A percentile compares a stretch with the other conserved stretches of the same genome.
These are phyloP conservation scores for Calophaca sinica DNA, from an alignment of 306 rosid genomes.

Conservation along the genomic window DNA sequence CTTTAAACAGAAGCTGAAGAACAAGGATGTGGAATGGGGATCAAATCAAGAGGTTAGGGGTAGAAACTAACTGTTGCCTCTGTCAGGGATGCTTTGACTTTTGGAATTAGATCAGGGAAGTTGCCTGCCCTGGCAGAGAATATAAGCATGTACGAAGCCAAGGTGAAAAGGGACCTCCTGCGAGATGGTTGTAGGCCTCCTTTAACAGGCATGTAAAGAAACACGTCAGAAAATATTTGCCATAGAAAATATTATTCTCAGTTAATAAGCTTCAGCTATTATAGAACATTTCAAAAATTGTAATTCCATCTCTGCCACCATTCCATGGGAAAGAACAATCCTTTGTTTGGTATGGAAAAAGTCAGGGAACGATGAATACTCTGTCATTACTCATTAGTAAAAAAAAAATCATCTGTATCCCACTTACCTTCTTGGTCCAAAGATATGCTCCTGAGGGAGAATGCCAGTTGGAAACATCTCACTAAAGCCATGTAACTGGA, in stretches of 20 bases:
- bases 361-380: constrained; percentile 33
- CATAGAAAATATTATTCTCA: constrained; percentile 28
- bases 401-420: constrained; percentile 16
- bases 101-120: constrained; percentile 73
- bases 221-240: constrained; percentile 46
- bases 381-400: neutral
- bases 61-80: constrained; percentile 59
- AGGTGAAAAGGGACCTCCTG: constrained; percentile 88
- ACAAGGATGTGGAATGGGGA: constrained; percentile 27
- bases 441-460: constrained; percentile 79
- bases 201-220: constrained; percentile 53
- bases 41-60: constrained; percentile 39
- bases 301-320: constrained; percentile 30
- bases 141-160: constrained; percentile 88
- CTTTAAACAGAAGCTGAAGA: constrained; percentile 33
- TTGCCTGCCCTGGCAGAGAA: constrained; percentile 80
- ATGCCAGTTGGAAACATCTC: constrained; percentile 91
- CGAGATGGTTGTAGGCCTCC: constrained; percentile 84
- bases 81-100: constrained; percentile 72
- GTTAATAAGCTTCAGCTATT: constrained; percentile 34
- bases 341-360: constrained; percentile 20
- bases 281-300: constrained; percentile 33
- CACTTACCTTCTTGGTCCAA: constrained; percentile 80
- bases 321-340: constrained; percentile 35
- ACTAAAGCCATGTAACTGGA: constrained; percentile 78